A percentile compares a stretch with the other conserved stretches of the same genome.
These are phyloP conservation scores for Pleurotus djamor DNA, from an alignment of 768 basidiomycete genomes.

Conservation along the genomic window DNA sequence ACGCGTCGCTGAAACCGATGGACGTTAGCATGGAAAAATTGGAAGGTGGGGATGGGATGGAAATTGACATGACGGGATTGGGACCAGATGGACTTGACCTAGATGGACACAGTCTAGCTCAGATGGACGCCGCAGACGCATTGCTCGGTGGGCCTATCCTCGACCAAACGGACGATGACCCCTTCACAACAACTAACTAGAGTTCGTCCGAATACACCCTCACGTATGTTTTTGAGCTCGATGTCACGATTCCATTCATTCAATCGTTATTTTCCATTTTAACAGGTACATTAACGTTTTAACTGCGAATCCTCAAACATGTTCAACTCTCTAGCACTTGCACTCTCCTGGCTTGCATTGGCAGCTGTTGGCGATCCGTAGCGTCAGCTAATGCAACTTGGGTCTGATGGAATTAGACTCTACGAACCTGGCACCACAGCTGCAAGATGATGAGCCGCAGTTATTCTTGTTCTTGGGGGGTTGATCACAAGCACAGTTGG, in stretches of 20 bases:
- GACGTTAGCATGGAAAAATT: slow-evolving; percentile 38
- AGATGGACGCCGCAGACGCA: slow-evolving; percentile 50
- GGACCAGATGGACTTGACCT: slow-evolving; percentile 64
- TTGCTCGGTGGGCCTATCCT: slow-evolving; percentile 61
- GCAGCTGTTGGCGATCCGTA: slow-evolving; percentile 18
- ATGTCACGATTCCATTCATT: background rate
- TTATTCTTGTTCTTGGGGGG: slow-evolving; percentile 29
- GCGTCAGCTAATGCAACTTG: background rate
- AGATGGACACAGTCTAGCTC: slow-evolving; percentile 54
- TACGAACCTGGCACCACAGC: slow-evolving; percentile 14
- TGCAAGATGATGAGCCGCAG: slow-evolving; percentile 17
- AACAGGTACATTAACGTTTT: background rate
- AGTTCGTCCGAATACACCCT: background rate
- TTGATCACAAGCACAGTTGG: slow-evolving; percentile 27
- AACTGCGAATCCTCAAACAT: background rate
- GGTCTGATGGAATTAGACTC: background rate
- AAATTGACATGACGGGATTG: slow-evolving; percentile 61
- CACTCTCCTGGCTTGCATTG: slow-evolving; percentile 30
- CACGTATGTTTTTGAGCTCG: background rate
- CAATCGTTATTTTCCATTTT: background rate
- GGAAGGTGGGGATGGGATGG: slow-evolving; percentile 34
- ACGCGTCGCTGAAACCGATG: slow-evolving; percentile 55
- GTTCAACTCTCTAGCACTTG: slow-evolving; percentile 23
- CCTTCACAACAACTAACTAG: slow-evolving; percentile 38
- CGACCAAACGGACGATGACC: slow-evolving; percentile 52